Conservation (phyloP, 495 filamentous ascomycete species). For the Penicillium cinerascens region DNA sequence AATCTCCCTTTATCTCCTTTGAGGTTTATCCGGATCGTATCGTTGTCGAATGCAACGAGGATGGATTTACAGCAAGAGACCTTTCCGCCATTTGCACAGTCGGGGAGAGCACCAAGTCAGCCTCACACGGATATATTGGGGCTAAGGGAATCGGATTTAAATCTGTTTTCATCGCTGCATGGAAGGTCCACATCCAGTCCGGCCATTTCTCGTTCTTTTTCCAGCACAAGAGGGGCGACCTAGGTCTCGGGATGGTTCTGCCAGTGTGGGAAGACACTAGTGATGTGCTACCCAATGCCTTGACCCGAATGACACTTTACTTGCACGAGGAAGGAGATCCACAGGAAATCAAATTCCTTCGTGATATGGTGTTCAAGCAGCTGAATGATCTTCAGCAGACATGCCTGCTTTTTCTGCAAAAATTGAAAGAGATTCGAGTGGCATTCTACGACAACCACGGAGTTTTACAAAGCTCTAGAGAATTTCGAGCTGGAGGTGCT, state of each 20-base stretch:
- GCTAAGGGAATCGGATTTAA: slow-evolving; percentile 54
- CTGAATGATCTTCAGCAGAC: no score
- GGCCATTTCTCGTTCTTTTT: slow-evolving; percentile 39
- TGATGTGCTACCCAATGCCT: slow-evolving; percentile 2
- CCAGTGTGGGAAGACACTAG: slow-evolving; percentile 24
- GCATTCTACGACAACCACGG: no score
- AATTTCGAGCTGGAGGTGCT: no score
- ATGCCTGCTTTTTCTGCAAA: no score
- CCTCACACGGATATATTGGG: slow-evolving; percentile 40
- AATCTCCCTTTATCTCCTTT: slow-evolving; percentile 23
- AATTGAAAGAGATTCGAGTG: no score
- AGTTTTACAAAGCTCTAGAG: no score
- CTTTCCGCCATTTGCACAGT: slow-evolving; percentile 36
- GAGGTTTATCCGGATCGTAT: slow-evolving; percentile 19
- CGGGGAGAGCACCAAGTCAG: slow-evolving; percentile 36
- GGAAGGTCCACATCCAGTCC: slow-evolving; percentile 46
- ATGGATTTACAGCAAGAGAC: slow-evolving; percentile 34
- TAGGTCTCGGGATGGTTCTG: no score
- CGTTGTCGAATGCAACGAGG: slow-evolving; percentile 39
- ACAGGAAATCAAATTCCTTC: no score
- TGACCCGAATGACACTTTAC: no score
- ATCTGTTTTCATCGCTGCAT: slow-evolving; percentile 48
- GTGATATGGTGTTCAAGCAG: no score
- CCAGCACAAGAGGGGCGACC: no score
- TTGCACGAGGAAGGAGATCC: no score